Evolutionary conservation across 83 land plant genomes (phyloP), one percentile per base, ranked within the genome.

Genomic region (Thuja plicata): DNA sequence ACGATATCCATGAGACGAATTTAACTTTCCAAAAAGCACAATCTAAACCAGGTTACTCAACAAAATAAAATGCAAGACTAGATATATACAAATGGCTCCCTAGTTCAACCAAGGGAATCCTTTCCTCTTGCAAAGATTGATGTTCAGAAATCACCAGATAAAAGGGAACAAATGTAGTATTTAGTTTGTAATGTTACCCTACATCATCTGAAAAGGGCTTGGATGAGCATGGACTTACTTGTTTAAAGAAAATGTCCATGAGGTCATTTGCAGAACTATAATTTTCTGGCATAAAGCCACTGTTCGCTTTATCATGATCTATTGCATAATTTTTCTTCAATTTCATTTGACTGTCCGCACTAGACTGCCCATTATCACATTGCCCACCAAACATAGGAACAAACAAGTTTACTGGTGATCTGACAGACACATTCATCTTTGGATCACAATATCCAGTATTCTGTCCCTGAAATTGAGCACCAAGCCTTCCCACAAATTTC

Each of bases 301-400:
- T 80, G 48, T 21, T 45, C 50, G 2, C 46, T 27, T 80, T 80
- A 21, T 19, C 84, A 19, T 80, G 48, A 41, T 80, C 84, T 9
- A 80, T 80, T 35, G 50, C 9, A 80, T 80, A 80, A 80, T 35
- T 32, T 5, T 80, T 45, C 48, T 48, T 41, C 84, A 80, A 80
- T 45, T 80, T 80, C 84, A 80, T 80, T 80, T 41, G 84, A 81
- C 84, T 19, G 50, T 81, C 84, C 43, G 50, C 84, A 81, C 30
- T 81, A 27, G 84, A 81, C n/a, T 41, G 30, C 50, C 41, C 84
- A 43, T 45, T 81, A 40, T 81, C 84, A 81, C 84, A 81, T 27
- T 45, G 84, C 12, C 50, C 50, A 16, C 84, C 84, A 81, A 81
- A 34, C 30, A 41, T 45, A 40, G 84, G 84, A 43, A 81, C 16